Conservation (phyloP, 768 basidiomycete species). For the Leccinum truebloodii region DNA sequence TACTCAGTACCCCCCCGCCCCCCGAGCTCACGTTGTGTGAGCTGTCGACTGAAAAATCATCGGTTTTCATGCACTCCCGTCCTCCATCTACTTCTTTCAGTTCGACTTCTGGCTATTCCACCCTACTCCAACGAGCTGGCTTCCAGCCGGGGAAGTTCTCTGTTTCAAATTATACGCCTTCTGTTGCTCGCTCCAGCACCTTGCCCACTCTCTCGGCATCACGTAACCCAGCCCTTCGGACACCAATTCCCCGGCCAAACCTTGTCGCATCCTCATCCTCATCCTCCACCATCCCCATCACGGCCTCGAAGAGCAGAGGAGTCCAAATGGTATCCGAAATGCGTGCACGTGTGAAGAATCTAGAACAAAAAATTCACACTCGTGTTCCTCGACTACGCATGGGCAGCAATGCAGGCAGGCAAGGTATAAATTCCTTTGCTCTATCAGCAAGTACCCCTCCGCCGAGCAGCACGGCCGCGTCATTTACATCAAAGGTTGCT, state of each 20-base stretch:
- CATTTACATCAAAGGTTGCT: conserved; percentile 24
- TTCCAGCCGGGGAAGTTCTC: conserved; percentile 47
- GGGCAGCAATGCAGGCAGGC: conserved; percentile 68
- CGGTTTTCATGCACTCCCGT: conserved; percentile 36
- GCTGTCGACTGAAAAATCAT: conserved; percentile 47
- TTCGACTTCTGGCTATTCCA: conserved; percentile 43
- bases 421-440: conserved; percentile 41
- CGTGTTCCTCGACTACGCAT: conserved; percentile 83
- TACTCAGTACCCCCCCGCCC: conserved; percentile 59
- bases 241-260: conserved; percentile 41
- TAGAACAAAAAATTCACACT: conserved; percentile 87
- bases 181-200: conserved; percentile 58
- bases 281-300: conserved; percentile 37
- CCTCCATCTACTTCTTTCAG: conserved; percentile 33
- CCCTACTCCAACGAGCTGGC: conserved; percentile 52
- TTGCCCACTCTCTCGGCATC: conserved; percentile 52
- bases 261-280: conserved; percentile 43
- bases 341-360: conserved; percentile 77
- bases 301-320: conserved; percentile 71
- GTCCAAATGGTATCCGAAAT: conserved; percentile 94
- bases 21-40: conserved; percentile 63
- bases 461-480: conserved; percentile 40
- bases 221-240: conserved; percentile 46
- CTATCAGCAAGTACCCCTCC: conserved; percentile 35
- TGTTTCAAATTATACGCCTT: conserved; percentile 43